Conservation (phyloP, 305 asterid species). For the Fraxinus sp. region DNA sequence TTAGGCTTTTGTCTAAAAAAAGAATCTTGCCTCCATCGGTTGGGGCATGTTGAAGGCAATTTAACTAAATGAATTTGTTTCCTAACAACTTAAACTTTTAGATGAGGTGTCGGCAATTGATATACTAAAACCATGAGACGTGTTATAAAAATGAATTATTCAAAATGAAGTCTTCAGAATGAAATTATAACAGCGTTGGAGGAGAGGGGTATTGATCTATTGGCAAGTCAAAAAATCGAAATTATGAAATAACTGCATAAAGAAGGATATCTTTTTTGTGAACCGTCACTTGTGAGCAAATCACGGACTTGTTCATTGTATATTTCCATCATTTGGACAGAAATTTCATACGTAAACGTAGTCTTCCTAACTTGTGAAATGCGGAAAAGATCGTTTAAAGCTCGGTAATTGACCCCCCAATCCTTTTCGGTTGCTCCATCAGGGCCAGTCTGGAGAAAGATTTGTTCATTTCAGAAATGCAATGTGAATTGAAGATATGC, state of each 20-base stretch:
- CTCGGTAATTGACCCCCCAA: conserved; percentile 84
- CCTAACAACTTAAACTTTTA: background rate
- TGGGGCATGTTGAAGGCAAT: background rate
- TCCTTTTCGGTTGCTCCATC: conserved; percentile 67
- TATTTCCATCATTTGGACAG: conserved; percentile 82
- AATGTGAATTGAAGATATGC: background rate
- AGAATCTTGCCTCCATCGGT: background rate
- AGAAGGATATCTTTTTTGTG: conserved; percentile 65
- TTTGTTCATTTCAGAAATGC: conserved; percentile 23
- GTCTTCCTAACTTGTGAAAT: conserved; percentile 56
- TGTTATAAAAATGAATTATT: background rate
- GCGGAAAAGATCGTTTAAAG: conserved; percentile 64
- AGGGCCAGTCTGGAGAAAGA: conserved; percentile 61
- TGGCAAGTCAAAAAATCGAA: background rate
- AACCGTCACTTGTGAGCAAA: conserved; percentile 53
- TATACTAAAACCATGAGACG: background rate
- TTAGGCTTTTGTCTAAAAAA: background rate
- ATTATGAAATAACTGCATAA: background rate
- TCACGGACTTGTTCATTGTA: conserved; percentile 86
- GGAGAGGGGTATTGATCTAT: background rate
- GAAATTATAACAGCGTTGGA: background rate
- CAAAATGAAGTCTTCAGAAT: background rate
- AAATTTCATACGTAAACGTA: conserved; percentile 50
- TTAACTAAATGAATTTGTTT: background rate
- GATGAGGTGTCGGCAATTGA: background rate